Conservation (phyloP, 345 rosid species). For the Salix udensis region DNA sequence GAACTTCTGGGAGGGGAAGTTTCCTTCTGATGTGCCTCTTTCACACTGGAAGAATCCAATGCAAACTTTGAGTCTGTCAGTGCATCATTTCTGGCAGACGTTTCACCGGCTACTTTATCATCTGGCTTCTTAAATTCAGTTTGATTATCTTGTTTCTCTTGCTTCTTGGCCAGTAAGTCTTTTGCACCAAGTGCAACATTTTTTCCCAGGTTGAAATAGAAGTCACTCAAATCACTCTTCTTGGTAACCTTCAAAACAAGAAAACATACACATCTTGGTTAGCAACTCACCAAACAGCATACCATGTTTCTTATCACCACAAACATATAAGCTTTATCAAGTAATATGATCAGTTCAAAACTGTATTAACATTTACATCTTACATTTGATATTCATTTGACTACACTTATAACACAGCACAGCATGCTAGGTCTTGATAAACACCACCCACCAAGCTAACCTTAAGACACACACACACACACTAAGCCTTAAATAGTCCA, state of each 20-base stretch:
- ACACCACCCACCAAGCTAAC: background rate
- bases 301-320: background rate
- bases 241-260: constrained; percentile 61
- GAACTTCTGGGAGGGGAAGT: constrained; percentile 23
- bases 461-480: background rate
- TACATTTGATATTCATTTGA: background rate
- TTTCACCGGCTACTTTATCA: constrained; percentile 22
- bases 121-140: constrained; percentile 40
- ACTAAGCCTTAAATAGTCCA: background rate
- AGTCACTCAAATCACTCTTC: constrained; percentile 80
- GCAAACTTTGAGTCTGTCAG: constrained; percentile 16
- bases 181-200: constrained; percentile 79
- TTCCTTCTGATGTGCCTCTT: constrained; percentile 26
- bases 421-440: background rate
- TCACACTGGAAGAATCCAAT: constrained; percentile 21
- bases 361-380: background rate
- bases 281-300: background rate
- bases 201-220: constrained; percentile 74
- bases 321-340: background rate
- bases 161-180: constrained; percentile 37
- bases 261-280: constrained; percentile 5
- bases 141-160: constrained; percentile 44
- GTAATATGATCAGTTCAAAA: background rate
- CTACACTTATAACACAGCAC: background rate
- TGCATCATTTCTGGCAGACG: constrained; percentile 18